Evolutionary conservation across 2,329 filamentous ascomycete species (phyloP).

Genomic region (Aplosporella prunicola): DNA sequence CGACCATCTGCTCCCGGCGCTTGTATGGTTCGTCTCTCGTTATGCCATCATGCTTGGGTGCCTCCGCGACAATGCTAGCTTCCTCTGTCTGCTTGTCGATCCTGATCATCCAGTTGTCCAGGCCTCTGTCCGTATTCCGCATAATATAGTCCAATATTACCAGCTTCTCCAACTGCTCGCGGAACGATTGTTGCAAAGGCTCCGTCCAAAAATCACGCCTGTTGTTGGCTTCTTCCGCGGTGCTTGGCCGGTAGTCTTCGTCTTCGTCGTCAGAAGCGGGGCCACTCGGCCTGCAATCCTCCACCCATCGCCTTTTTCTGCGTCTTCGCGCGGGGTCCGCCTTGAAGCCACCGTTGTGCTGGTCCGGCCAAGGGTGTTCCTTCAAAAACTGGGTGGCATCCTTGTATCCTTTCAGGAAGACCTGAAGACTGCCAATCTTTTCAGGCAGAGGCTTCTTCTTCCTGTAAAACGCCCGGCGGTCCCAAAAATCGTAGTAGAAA

Average conservation of each 20-base stretch:
- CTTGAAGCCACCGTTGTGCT: slow-evolving; percentile 60
- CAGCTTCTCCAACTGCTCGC: slow-evolving; percentile 91
- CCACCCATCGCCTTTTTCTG: slow-evolving; percentile 61
- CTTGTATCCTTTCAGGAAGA: slow-evolving; percentile 94
- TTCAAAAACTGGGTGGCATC: slow-evolving; percentile 93
- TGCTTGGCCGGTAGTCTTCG: slow-evolving; percentile 41
- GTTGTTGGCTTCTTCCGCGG: slow-evolving; percentile 26
- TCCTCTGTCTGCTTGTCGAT: slow-evolving; percentile 77
- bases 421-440: slow-evolving; percentile 93
- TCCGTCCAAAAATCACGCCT: slow-evolving; percentile 76
- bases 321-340: slow-evolving; percentile 57
- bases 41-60: slow-evolving; percentile 54
- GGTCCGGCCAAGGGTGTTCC: slow-evolving; percentile 95
- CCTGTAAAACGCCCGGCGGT: slow-evolving; percentile 75
- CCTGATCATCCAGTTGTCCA: slow-evolving; percentile 99
- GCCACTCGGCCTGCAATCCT: slow-evolving; percentile 65
- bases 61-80: slow-evolving; percentile 79
- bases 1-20: slow-evolving; percentile 75
- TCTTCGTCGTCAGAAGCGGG: slow-evolving; percentile 53
- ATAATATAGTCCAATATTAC: slow-evolving; percentile 98
- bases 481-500: slow-evolving; percentile 98
- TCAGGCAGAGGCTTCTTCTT: slow-evolving; percentile 79
- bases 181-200: slow-evolving; percentile 75
- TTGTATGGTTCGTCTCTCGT: slow-evolving; percentile 51
- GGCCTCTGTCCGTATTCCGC: slow-evolving; percentile 91